These are phyloP conservation scores for Neurospora tetraspora DNA, from an alignment of 495 filamentous ascomycete genomes.

Conservation along the genomic window DNA sequence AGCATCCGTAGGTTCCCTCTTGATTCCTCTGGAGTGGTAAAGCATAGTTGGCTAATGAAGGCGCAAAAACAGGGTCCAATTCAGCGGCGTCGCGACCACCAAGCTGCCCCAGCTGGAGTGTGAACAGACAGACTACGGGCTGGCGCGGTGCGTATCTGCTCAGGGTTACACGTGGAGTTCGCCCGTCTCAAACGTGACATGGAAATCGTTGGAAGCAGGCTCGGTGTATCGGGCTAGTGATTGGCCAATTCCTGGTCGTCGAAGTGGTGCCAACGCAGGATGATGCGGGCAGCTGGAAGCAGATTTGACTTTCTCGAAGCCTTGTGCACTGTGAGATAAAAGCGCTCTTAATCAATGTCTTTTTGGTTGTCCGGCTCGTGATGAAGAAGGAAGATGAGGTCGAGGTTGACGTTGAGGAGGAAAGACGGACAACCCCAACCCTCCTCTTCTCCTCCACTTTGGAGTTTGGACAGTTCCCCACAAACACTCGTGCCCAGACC, in stretches of 20 bases:
- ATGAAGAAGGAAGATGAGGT: not conserved
- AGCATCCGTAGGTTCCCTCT: slow-evolving; percentile 15
- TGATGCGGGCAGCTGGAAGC: not conserved
- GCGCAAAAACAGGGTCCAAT: slow-evolving; percentile 8
- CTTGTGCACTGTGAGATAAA: not conserved
- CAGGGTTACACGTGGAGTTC: not conserved
- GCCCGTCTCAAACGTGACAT: not conserved
- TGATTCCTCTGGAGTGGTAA: not conserved
- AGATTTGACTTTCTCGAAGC: not conserved
- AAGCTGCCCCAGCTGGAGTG: slow-evolving; percentile 5
- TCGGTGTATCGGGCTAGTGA: too few relatives aligned
- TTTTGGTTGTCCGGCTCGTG: not conserved
- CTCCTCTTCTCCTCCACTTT: not conserved
- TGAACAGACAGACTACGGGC: not conserved
- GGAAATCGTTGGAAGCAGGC: not conserved
- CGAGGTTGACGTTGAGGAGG: not conserved
- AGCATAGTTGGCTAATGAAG: not conserved
- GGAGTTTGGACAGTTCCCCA: not conserved
- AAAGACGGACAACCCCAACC: not conserved
- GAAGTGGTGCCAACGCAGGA: not conserved
- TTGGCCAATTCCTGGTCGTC: too few relatives aligned
- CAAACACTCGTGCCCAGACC: not conserved
- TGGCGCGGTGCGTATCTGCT: not conserved
- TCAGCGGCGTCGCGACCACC: slow-evolving; percentile 15
- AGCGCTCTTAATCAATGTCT: not conserved